Base-by-base conservation (phyloP, 192 early-diverging fungal genomes). In the Martensiomyces pterosporus region DNA sequence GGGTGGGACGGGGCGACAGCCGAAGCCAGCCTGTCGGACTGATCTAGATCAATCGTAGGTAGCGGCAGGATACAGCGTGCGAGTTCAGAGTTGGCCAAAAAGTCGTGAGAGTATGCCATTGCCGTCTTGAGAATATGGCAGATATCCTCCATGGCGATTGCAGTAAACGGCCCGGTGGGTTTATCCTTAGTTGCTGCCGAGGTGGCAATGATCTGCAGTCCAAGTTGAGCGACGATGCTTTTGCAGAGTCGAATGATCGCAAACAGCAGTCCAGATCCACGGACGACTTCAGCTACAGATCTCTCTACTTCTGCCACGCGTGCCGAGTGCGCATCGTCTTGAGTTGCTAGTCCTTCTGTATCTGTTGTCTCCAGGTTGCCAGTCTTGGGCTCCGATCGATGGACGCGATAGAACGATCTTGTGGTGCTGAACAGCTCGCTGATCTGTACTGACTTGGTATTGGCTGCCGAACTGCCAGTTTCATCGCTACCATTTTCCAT, bases 71-170 rank as follows among this genome's bases (percentile, higher is more conserved):
- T 19, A 24, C 65, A 67, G 9, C 26, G 27, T 1, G 52, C 37
- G 21, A 52, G 57, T 12, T 16, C 37, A 0, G 54, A 40, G 3
- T 29, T 9, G 3, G 21, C 29, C 37, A 44, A 3, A 24, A 65
- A 18, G 26, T 65, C 68, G 32, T 42, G 40, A 1, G 61, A 52
- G 25, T 72, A 64, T 1, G 52, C 35, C 9, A 53, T 22, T 0
- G 57, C 62, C 0, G 62, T 64, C 12, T 57, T 48, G 43, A 72
- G 17, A 0, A 66, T 47, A 19, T 73, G 63, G 55, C 69, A 65
- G 1, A 45, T 24, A 33, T 73, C 69, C 43, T 73, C 69, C 17
- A 60, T 24, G 1, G 56, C 68, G 3, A 56, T 29, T 8, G 41
- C 45, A 3, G 39, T 57, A 1, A 43, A 34, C 35, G 13, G 17